These are phyloP conservation scores for Coniochaeta pulveracea DNA, from an alignment of 2,329 filamentous ascomycete genomes.

Conservation along the genomic window DNA sequence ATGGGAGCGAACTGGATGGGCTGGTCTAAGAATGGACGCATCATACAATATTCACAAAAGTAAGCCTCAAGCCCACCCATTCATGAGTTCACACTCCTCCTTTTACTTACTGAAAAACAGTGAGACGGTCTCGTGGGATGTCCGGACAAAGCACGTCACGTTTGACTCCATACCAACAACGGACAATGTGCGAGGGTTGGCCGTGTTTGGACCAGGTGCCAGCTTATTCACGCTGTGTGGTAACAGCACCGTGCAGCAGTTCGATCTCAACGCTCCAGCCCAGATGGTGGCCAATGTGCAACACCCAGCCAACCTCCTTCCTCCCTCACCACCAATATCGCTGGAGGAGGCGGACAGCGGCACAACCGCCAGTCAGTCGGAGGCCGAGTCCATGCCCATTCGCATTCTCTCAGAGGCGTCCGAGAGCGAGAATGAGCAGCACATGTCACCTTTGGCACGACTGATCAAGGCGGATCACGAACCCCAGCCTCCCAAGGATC, in stretches of 20 bases:
- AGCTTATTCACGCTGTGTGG: constrained; percentile 82
- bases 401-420: constrained; percentile 49
- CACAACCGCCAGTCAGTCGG: constrained; percentile 36
- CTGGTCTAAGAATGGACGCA: constrained; percentile 96
- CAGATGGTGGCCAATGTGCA: constrained; percentile 79
- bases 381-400: constrained; percentile 42
- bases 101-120: constrained; percentile 33
- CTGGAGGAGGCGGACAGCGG: constrained; percentile 57
- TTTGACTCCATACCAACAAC: constrained; percentile 81
- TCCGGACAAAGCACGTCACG: constrained; percentile 92
- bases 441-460: constrained; percentile 63
- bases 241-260: constrained; percentile 87
- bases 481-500: constrained; percentile 47
- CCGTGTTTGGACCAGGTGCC: constrained; percentile 84
- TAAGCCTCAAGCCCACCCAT: constrained; percentile 37
- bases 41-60: constrained; percentile 87
- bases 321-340: constrained; percentile 73
- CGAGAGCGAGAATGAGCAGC: constrained; percentile 68
- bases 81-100: constrained; percentile 1
- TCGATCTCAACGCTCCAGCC: constrained; percentile 76
- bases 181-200: constrained; percentile 68
- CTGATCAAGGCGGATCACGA: constrained; percentile 58
- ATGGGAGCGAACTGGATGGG: constrained; percentile 87
- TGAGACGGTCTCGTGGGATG: constrained; percentile 92
- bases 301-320: constrained; percentile 67